Evolutionary conservation across 139 green algal genomes (phyloP).

Genomic region (Auxenochlorella pyrenoidosa): DNA sequence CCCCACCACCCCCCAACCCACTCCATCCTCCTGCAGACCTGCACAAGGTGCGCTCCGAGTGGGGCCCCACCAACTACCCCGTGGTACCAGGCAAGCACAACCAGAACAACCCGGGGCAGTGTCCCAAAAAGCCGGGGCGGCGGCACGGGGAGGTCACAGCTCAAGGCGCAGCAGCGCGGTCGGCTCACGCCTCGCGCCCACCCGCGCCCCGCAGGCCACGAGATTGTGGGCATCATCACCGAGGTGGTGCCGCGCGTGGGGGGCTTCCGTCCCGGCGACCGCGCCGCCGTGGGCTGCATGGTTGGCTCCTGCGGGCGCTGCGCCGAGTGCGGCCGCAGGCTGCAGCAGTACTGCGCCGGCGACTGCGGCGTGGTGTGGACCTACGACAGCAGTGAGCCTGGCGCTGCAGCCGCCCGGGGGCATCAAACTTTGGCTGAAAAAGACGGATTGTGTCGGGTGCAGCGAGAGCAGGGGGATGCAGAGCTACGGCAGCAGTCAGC

Average conservation of each 20-base stretch:
- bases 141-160: too few species aligned
- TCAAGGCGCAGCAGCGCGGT: too few species aligned
- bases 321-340: conserved; percentile 36
- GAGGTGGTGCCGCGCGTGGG: conserved; percentile 72
- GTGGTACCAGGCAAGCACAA: conserved; percentile 45
- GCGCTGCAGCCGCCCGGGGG: too few species aligned
- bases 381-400: conserved; percentile 48
- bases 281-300: conserved; percentile 81
- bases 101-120: too few species aligned
- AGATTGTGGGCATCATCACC: conserved; percentile 85
- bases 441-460: too few species aligned
- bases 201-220: not conserved
- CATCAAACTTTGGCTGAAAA: too few species aligned
- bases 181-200: too few species aligned
- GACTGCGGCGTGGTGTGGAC: conserved; percentile 56
- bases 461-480: too few species aligned
- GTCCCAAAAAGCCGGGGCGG: too few species aligned
- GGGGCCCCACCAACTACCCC: conserved; percentile 50
- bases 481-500: too few species aligned
- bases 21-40: conserved; percentile 55
- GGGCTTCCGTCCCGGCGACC: conserved; percentile 76
- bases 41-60: conserved; percentile 77
- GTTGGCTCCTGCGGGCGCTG: conserved; percentile 74
- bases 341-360: conserved; percentile 61
- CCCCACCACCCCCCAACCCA: too few species aligned